Evolutionary conservation across 352 stramenopile species (phyloP), one percentile per base, ranked within the genome.

Genomic region (Globisporangium radiosum): DNA sequence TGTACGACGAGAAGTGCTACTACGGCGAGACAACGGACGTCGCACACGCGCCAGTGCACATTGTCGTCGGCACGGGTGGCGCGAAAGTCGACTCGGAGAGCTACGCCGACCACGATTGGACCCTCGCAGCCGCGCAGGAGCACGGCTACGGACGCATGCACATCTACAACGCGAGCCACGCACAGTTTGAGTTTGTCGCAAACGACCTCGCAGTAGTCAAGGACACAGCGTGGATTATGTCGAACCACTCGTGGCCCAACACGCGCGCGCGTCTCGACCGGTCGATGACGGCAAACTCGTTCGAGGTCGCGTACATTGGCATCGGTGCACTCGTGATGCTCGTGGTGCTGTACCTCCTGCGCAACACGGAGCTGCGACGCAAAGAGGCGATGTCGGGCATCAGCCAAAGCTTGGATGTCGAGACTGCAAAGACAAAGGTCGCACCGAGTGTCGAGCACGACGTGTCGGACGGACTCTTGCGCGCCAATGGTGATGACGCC

Each of bases 111-210:
- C 49, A 36, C 38, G 36, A 59, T 17, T 67, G 62, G 62, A 67
- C 38, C 33, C 15, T 59, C 38, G 40, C 17, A 3, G 52, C 58
- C 17, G 19, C 59, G 15, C 55, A 58, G 7, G 62, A 59, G 56
- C 62, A 60, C 36, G 75, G 75, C 38, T 83, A 83, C 54, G 70
- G 73, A 4, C 78, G 75, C 36, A 60, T 86, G 36, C 75, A 88
- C 37, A 71, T 88, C 43, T 75, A 81, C 61, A 88, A 88, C 50
- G 69, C 64, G 36, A 74, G 66, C 0, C 75, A 86, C 49, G 52
- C 71, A 43, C 73, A 79, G 33, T 77, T 83, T 44, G 78, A 88
- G 62, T 86, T 83, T 38, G 63, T 82, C 39, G 70, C 64, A 9
- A 68, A 79, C 53, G 59, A 52, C 10, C 48, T 47, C n/a, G 54